phyloP scores from a whole-genome alignment of 106 monocot genomes.

The Chionographis japonica region DNA sequence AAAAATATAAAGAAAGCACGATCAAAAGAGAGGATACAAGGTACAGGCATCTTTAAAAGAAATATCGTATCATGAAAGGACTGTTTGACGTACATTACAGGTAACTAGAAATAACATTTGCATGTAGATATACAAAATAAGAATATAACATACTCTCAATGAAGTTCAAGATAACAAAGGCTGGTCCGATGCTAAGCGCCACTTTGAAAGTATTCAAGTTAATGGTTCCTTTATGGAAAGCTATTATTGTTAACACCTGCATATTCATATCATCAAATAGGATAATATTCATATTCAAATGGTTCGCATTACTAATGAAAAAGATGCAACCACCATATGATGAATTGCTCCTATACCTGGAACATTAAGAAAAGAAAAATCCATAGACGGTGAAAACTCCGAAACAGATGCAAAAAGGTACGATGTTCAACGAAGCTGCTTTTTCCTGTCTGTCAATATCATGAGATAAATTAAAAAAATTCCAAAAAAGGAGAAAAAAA shows the following conservation, averaged over 20 bases:
- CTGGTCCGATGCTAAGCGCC: slow-evolving; percentile 75
- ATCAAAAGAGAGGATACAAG: background rate
- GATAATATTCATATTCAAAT: background rate
- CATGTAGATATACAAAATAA: background rate
- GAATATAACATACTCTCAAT: slow-evolving; percentile 58
- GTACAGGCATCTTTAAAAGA: background rate
- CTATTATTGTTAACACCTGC: slow-evolving; percentile 79
- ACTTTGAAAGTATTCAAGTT: slow-evolving; percentile 80
- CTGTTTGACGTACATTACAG: no score
- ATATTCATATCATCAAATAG: slow-evolving; percentile 10
- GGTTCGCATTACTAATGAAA: background rate
- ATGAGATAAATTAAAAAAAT: background rate
- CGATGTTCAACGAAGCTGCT: slow-evolving; percentile 97
- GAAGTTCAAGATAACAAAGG: slow-evolving; percentile 82
- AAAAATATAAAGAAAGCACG: background rate
- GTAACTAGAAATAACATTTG: background rate
- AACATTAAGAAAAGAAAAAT: slow-evolving; percentile 96
- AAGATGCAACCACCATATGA: background rate
- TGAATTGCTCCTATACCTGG: slow-evolving; percentile 47
- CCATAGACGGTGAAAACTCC: slow-evolving; percentile 97
- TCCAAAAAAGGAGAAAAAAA: background rate
- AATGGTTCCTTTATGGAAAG: slow-evolving; percentile 65
- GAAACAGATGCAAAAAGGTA: slow-evolving; percentile 86
- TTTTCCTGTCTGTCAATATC: slow-evolving; percentile 68
- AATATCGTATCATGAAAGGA: background rate